Evolutionary conservation across 345 rosid genomes (phyloP).

Genomic region (Aquilaria malaccensis): DNA sequence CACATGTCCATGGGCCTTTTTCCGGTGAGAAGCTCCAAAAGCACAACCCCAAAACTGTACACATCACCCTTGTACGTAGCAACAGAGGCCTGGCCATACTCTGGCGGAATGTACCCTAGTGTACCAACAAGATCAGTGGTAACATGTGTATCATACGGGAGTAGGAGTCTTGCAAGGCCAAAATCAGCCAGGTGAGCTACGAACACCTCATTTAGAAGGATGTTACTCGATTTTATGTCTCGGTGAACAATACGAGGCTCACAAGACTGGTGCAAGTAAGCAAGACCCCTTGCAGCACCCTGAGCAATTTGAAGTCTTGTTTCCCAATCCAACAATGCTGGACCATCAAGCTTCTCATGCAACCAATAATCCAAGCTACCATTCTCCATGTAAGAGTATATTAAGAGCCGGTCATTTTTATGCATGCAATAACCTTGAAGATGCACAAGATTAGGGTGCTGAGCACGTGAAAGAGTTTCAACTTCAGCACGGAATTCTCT

Average conservation of each 20-base stretch:
- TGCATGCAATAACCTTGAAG: conserved; percentile 74
- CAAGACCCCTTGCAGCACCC: conserved; percentile 67
- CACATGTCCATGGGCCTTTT: conserved; percentile 89
- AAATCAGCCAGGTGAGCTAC: conserved; percentile 85
- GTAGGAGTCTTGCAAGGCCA: conserved; percentile 74
- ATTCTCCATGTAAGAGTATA: conserved; percentile 87
- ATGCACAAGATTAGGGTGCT: conserved; percentile 76
- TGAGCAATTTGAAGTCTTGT: conserved; percentile 60
- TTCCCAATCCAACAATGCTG: conserved; percentile 49
- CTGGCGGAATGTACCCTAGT: conserved; percentile 84
- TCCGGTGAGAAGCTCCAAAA: conserved; percentile 78
- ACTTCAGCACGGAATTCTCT: conserved; percentile 83
- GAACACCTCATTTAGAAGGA: conserved; percentile 66
- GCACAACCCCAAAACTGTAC: conserved; percentile 88
- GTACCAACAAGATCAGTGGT: conserved; percentile 88
- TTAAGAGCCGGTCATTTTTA: conserved; percentile 48
- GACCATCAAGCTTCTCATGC: conserved; percentile 72
- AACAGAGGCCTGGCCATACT: conserved; percentile 76
- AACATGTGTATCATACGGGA: conserved; percentile 75
- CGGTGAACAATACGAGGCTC: conserved; percentile 82
- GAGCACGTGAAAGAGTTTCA: conserved; percentile 85
- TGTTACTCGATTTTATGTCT: conserved; percentile 81
- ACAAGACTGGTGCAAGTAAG: conserved; percentile 73
- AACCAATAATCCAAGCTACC: conserved; percentile 91
- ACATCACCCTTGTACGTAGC: conserved; percentile 86